phyloP scores from a whole-genome alignment of 257 asterid species.

The Lavandula angustifolia region DNA sequence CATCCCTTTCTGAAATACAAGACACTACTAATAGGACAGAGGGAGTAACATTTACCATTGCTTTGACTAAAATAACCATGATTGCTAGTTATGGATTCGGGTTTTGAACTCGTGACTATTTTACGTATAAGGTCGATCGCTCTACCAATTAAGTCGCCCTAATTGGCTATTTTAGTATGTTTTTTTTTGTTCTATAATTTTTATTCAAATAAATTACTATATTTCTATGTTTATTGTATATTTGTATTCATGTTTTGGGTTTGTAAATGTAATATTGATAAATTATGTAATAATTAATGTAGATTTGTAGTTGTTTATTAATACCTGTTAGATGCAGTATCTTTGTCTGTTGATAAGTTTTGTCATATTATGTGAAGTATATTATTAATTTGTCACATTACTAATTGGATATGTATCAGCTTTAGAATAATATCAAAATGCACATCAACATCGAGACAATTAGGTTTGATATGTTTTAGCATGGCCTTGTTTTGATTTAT shows the following conservation, averaged over 20 bases:
- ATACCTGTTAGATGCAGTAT: slow-evolving; percentile 21
- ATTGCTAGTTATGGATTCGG: too few relatives aligned
- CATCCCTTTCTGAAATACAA: too few relatives aligned
- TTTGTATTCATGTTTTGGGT: background rate
- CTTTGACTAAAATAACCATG: too few relatives aligned
- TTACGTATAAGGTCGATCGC: too few relatives aligned
- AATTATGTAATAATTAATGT: background rate
- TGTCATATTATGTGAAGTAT: slow-evolving; percentile 23
- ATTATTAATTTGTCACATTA: slow-evolving; percentile 27
- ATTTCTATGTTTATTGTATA: background rate
- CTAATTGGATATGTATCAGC: slow-evolving; percentile 16
- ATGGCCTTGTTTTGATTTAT: slow-evolving; percentile 5
- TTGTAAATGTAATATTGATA: background rate
- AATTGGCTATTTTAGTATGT: too few relatives aligned
- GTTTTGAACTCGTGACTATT: too few relatives aligned
- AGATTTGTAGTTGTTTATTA: slow-evolving; percentile 19
- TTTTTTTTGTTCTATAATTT: background rate
- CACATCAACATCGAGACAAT: slow-evolving; percentile 35
- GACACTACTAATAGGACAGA: too few relatives aligned
- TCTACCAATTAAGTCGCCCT: too few relatives aligned
- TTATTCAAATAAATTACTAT: too few relatives aligned
- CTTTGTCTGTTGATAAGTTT: slow-evolving; percentile 38
- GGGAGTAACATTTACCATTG: too few relatives aligned
- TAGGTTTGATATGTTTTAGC: slow-evolving; percentile 21
- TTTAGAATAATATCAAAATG: slow-evolving; percentile 22